Base-by-base conservation (phyloP, 2,329 filamentous ascomycete genomes). In the Penicillium thymicola region DNA sequence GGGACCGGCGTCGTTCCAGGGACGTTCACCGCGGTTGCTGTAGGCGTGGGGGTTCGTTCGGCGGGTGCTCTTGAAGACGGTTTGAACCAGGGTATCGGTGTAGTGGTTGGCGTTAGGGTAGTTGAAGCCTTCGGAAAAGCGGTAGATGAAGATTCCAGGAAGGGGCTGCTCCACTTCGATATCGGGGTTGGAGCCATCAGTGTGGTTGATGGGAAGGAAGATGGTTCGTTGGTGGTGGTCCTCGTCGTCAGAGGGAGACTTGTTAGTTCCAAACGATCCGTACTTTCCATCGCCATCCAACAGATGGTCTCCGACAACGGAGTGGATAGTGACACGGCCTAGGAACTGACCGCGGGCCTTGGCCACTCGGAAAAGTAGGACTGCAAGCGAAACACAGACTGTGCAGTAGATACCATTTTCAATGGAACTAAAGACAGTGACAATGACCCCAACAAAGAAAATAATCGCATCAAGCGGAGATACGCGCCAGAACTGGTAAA, bases 401-500 rank as follows among this genome's bases (percentile, higher is more conserved):
- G 92, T 96, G 38, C 86, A 84, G 76, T 99, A 99, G 61, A 99
- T 90, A 21, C 93, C 94, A 67, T 91, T 87, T 71, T 99, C 94
- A 59, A 99, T 97, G 32, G 82, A 86, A 4, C 85, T 82, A 76
- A 99, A 97, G 43, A 99, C 76, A 0, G 92, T 96, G 48, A 97
- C 89, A 32, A 97, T 76, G 0, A 99, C 92, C 74, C 94, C 94
- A 13, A 90, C 84, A 66, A 97, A 93, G 81, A 97, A 99, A 70
- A 97, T 92, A 47, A 94, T 66, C 0, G 95, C 89, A 71, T 99
- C 94, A 2, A 97, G 71, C 0, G 94, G 94, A 0, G 91, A 94
- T 6, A 96, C 90, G 41, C 87, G 85, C 93, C 93, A 99, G 78
- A 97, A 99, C 67, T 94, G 89, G 74, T 96, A 96, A 13, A 97